A percentile compares a stretch with the other conserved stretches of the same genome.
Evolutionary conservation across 2,329 filamentous ascomycete genomes (phyloP).

Genomic region (Trichoderma harzianum): DNA sequence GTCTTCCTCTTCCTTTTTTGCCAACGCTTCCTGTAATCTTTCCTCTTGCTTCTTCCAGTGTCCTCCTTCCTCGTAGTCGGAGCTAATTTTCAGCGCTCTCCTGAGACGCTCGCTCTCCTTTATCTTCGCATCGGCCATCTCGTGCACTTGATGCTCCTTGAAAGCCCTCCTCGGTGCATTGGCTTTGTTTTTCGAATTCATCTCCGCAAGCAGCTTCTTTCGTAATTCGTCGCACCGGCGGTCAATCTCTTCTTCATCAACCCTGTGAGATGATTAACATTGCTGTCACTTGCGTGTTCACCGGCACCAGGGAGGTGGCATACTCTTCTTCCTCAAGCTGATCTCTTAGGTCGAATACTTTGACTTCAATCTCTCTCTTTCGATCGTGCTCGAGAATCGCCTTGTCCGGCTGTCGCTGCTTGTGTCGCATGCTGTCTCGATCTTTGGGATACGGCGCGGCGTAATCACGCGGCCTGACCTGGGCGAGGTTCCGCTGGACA

Average conservation of each 20-base stretch:
- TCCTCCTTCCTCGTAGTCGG: constrained; percentile 79
- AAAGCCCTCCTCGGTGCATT: constrained; percentile 51
- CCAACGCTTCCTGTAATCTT: constrained; percentile 46
- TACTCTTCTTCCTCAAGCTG: constrained; percentile 87
- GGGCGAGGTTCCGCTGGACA: constrained; percentile 91
- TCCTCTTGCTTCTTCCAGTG: constrained; percentile 86
- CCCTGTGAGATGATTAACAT: constrained; percentile 39
- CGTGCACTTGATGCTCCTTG: constrained; percentile 93
- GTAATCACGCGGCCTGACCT: constrained; percentile 79
- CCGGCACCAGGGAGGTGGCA: constrained; percentile 21
- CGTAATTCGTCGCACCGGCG: constrained; percentile 46
- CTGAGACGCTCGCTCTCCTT: constrained; percentile 88
- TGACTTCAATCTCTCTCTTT: constrained; percentile 85
- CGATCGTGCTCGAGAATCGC: constrained; percentile 93
- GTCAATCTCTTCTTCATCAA: constrained; percentile 91
- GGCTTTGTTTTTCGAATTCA: constrained; percentile 32
- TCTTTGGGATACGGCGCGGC: constrained; percentile 73
- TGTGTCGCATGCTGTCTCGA: constrained; percentile 66
- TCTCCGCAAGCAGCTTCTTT: constrained; percentile 39
- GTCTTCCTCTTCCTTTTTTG: constrained; percentile 36
- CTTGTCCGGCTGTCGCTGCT: constrained; percentile 80
- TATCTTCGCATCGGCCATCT: constrained; percentile 93
- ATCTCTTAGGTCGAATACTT: constrained; percentile 87
- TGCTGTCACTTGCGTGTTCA: constrained; percentile 16
- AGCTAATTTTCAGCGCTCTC: constrained; percentile 80